phyloP scores from a whole-genome alignment of 306 rosid species.

The Benincasa hispida region DNA sequence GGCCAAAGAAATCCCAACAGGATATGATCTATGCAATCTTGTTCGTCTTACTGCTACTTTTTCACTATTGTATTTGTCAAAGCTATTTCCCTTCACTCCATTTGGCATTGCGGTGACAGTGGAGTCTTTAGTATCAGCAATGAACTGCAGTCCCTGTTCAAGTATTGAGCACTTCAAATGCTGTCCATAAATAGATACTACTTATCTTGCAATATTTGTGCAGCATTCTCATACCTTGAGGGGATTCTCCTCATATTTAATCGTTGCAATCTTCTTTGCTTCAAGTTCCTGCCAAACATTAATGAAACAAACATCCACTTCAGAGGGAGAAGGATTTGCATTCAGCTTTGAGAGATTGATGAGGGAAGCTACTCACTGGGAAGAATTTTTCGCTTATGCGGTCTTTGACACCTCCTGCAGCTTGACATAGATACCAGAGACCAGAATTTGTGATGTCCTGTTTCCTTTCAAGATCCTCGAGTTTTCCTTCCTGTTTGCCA shows the following conservation, averaged over 20 bases:
- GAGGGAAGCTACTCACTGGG: constrained; percentile 16
- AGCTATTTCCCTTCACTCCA: neutral
- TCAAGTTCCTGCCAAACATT: constrained; percentile 16
- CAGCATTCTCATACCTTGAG: constrained; percentile 23
- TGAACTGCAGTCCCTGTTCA: constrained; percentile 42
- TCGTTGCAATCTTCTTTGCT: constrained; percentile 17
- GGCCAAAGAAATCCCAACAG: constrained; percentile 28
- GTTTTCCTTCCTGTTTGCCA: constrained; percentile 36
- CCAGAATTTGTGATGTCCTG: constrained; percentile 41
- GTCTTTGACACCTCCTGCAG: constrained; percentile 26
- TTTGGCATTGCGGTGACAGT: neutral
- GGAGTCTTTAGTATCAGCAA: constrained; percentile 24
- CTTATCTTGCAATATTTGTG: neutral
- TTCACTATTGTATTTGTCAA: constrained; percentile 4
- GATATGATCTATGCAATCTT: constrained; percentile 38
- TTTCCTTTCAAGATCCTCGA: constrained; percentile 34
- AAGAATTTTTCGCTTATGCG: constrained; percentile 16
- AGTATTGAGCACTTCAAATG: neutral
- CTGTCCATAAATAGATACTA: neutral
- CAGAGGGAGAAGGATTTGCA: neutral
- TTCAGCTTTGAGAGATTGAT: neutral
- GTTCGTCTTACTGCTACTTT: constrained; percentile 9
- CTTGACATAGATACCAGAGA: constrained; percentile 40
- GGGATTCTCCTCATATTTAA: constrained; percentile 22
- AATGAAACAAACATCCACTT: neutral